A percentile compares a stretch with the other conserved stretches of the same genome.
Conservation (phyloP, 306 rosid species). For the Fragaria vesca region DNA sequence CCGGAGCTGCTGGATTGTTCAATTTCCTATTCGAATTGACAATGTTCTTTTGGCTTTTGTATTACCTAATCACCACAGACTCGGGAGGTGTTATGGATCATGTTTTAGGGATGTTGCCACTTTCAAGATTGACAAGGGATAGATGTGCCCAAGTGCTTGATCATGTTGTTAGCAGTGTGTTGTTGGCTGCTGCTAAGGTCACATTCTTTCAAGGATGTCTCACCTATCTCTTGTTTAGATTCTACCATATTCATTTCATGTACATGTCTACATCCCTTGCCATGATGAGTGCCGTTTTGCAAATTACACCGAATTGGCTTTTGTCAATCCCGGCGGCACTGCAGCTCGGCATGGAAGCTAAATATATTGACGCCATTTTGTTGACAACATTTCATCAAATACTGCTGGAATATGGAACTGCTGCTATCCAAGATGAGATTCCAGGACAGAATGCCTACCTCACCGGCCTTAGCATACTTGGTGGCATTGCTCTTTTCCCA, state of each 20-base stretch:
- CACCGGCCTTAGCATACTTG: constrained; percentile 44
- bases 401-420: constrained; percentile 35
- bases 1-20: constrained; percentile 42
- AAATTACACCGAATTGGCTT: constrained; percentile 33
- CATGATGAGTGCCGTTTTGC: constrained; percentile 33
- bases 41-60: constrained; percentile 35
- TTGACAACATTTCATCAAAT: constrained; percentile 34
- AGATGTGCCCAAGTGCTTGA: constrained; percentile 43
- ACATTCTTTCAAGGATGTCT: constrained; percentile 40
- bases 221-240: constrained; percentile 38
- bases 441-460: constrained; percentile 44
- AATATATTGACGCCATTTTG: constrained; percentile 33
- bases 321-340: constrained; percentile 32
- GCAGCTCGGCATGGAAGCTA: constrained; percentile 36
- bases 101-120: constrained; percentile 36
- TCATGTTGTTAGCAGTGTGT: constrained; percentile 38
- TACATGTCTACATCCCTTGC: constrained; percentile 39
- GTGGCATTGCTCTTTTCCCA: constrained; percentile 41
- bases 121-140: constrained; percentile 30
- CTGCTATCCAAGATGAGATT: constrained; percentile 44
- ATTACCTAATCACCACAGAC: constrained; percentile 37
- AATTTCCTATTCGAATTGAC: constrained; percentile 33
- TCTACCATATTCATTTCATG: constrained; percentile 37
- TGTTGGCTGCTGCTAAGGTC: constrained; percentile 37
- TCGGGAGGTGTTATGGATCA: constrained; percentile 42